A percentile compares a stretch with the other conserved stretches of the same genome.
Evolutionary conservation across 1,284 basidiomycete species (phyloP).

Genomic region (Ustilago vetiveriae): DNA sequence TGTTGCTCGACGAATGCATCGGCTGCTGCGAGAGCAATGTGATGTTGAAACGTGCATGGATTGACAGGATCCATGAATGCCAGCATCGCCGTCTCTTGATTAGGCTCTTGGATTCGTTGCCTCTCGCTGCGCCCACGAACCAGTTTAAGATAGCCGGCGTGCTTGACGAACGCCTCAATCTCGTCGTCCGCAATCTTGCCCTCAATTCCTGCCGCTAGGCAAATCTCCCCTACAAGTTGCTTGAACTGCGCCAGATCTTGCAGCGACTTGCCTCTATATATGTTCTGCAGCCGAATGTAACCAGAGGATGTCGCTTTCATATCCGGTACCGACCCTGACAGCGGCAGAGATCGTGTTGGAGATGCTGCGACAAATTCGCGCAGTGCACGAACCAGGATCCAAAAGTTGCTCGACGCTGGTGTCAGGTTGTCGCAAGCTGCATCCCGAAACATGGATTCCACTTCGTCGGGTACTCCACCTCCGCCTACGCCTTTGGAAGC

Average conservation of each 20-base stretch:
- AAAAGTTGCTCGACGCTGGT: conserved; percentile 75
- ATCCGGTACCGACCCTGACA: conserved; percentile 82
- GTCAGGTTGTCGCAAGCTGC: conserved; percentile 69
- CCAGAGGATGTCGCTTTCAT: conserved; percentile 90
- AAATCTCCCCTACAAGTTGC: conserved; percentile 47
- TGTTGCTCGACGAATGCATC: conserved; percentile 68
- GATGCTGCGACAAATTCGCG: conserved; percentile 71
- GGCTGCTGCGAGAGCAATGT: conserved; percentile 68
- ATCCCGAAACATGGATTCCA: conserved; percentile 72
- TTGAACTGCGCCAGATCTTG: conserved; percentile 75
- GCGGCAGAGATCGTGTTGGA: conserved; percentile 69
- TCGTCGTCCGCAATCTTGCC: conserved; percentile 69
- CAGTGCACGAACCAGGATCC: conserved; percentile 84
- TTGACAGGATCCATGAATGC: conserved; percentile 61
- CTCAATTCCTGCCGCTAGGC: conserved; percentile 54
- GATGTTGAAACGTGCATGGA: conserved; percentile 58
- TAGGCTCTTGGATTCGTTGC: conserved; percentile 65
- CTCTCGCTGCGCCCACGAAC: conserved; percentile 76
- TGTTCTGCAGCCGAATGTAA: conserved; percentile 81
- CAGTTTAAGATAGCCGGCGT: conserved; percentile 82
- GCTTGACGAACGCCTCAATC: conserved; percentile 87
- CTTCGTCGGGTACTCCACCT: conserved; percentile 49
- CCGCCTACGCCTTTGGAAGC: conserved; percentile 40
- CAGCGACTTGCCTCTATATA: conserved; percentile 79
- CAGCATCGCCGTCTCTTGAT: conserved; percentile 42